phyloP scores from a whole-genome alignment of 2,329 filamentous ascomycete species.

The Penicillium psychrosexuale region DNA sequence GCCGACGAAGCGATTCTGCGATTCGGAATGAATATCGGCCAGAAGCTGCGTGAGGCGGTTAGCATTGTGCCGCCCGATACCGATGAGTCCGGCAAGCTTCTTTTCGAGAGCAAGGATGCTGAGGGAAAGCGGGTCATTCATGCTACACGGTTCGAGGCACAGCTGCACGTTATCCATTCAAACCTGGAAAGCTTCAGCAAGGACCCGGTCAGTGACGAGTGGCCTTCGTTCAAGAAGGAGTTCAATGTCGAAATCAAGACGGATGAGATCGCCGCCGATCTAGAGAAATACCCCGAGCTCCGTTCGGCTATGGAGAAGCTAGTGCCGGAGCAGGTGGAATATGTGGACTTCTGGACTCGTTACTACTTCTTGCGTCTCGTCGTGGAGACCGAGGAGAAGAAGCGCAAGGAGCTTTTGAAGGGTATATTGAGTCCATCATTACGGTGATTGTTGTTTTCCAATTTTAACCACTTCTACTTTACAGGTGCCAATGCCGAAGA shows the following conservation, averaged over 20 bases:
- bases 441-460: not conserved
- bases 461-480: slow-evolving; percentile 6
- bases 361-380: slow-evolving; percentile 95
- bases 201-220: slow-evolving; percentile 74
- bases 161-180: slow-evolving; percentile 92
- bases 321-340: slow-evolving; percentile 89
- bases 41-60: slow-evolving; percentile 88
- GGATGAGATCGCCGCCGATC: slow-evolving; percentile 72
- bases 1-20: slow-evolving; percentile 91
- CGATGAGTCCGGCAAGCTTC: slow-evolving; percentile 58
- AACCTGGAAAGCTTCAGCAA: slow-evolving; percentile 75
- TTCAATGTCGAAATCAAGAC: slow-evolving; percentile 86
- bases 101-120: slow-evolving; percentile 93
- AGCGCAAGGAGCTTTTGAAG: slow-evolving; percentile 83
- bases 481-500: slow-evolving; percentile 55
- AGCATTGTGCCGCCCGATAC: slow-evolving; percentile 71
- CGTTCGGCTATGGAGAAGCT: slow-evolving; percentile 88
- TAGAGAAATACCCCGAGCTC: slow-evolving; percentile 83
- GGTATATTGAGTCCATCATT: slow-evolving; percentile 55
- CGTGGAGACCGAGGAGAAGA: slow-evolving; percentile 87
- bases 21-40: slow-evolving; percentile 83
- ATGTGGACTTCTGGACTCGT: slow-evolving; percentile 84
- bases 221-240: slow-evolving; percentile 65
- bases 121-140: slow-evolving; percentile 90
- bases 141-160: slow-evolving; percentile 88